Percentiles rank a stretch among this genome's conserved stretches.
Conservation (phyloP, 2,329 filamentous ascomycete species). For the Arthrinium puccinioides region DNA sequence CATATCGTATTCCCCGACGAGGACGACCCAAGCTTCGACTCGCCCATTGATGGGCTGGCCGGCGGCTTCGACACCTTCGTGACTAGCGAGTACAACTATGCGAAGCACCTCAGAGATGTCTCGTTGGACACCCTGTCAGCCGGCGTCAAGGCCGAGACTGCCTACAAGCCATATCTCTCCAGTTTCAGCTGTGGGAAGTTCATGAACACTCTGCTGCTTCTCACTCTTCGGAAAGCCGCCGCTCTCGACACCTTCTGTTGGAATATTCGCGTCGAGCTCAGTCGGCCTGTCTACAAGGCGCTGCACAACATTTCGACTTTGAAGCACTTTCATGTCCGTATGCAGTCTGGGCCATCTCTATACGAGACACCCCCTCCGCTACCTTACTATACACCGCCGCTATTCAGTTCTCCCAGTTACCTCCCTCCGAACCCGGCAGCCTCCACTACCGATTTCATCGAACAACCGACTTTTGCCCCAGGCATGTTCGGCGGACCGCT, state of each 20-base stretch:
- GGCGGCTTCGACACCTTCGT: slow-evolving; percentile 53
- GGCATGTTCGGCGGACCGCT: no score
- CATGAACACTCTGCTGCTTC: slow-evolving; percentile 51
- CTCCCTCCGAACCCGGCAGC: no score
- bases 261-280: slow-evolving; percentile 59
- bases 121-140: slow-evolving; percentile 47
- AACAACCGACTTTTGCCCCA: no score
- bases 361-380: slow-evolving; percentile 43
- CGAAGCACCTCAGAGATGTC: slow-evolving; percentile 47
- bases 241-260: slow-evolving; percentile 53
- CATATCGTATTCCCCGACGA: slow-evolving; percentile 55
- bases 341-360: slow-evolving; percentile 50
- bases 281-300: slow-evolving; percentile 47
- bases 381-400: slow-evolving; percentile 18
- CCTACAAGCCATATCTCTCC: slow-evolving; percentile 48
- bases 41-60: slow-evolving; percentile 49
- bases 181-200: slow-evolving; percentile 54
- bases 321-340: slow-evolving; percentile 47
- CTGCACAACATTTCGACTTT: slow-evolving; percentile 47
- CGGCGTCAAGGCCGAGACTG: slow-evolving; percentile 43
- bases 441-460: no score
- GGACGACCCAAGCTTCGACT: slow-evolving; percentile 43
- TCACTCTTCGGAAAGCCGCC: slow-evolving; percentile 48
- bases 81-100: slow-evolving; percentile 58
- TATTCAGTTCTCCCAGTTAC: not conserved